Evolutionary conservation across 768 basidiomycete species (phyloP), one percentile per base, ranked within the genome.

Genomic region (Collybia nuda): DNA sequence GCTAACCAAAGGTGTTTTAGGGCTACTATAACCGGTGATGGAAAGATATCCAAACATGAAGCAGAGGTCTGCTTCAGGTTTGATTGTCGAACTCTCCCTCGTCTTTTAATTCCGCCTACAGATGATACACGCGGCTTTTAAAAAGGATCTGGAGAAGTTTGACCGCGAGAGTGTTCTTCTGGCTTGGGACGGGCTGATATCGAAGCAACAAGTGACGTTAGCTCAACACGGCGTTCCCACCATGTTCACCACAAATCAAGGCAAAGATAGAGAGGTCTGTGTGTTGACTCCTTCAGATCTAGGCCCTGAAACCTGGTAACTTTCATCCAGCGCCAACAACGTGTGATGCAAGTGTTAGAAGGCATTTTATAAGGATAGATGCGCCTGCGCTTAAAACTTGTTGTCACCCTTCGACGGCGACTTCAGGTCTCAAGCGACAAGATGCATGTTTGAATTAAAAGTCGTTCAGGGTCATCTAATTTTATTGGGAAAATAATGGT

Each of bases 101-200:
- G 45, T 40, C 40, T 23, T 40, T 52, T 40, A 32, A 28, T 23
- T 40, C 47, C 14, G 22, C 22, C 44, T n/a, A 41, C 64, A 93
- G 91, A 82, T 76, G 75, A 68, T 92, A 56, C 77, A 79, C 42
- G 78, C 78, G 42, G 77, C 78, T 19, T 84, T 85, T 67, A 80
- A 77, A 52, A 80, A 73, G 56, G 90, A 90, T 53, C 63, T 92
- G 32, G 69, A 64, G 35, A 79, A 74, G 54, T 91, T 91, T 61
- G 90, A 92, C 61, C 58, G 58, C n/a, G 82, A 90, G 44, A 76
- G 85, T 32, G 85, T 75, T 8, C 65, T 92, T 5, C 73, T 82
- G 2, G 86, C 88, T 7, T 93, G 90, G 88, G 90, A 90, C 59
- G 80, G 78, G 17, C 73, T 93, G n/a, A 65, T 85, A 17, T 68